Evolutionary conservation across 306 rosid genomes (phyloP).

Genomic region (Styphnolobium japonicum): DNA sequence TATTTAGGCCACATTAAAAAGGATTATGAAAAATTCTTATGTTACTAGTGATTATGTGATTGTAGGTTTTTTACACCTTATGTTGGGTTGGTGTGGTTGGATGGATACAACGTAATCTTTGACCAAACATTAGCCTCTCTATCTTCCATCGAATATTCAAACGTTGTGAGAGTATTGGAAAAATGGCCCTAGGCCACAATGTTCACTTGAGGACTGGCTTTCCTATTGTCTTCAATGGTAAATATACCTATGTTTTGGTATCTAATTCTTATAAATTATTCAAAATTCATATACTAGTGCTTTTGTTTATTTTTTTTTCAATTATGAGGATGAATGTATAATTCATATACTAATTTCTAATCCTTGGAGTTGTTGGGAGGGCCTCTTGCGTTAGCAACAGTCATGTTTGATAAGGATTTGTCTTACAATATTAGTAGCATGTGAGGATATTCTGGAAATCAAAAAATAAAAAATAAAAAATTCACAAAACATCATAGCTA

Average conservation of each 20-base stretch:
- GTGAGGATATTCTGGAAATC: no score
- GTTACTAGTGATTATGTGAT: background rate
- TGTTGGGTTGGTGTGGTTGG: background rate
- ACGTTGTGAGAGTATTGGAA: background rate
- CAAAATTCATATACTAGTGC: background rate
- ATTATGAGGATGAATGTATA: no score
- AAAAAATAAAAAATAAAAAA: no score
- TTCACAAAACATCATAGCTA: no score
- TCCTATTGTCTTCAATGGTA: background rate
- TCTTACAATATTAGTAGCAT: no score
- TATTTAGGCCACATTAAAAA: background rate
- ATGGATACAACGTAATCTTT: background rate
- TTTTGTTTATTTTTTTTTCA: no score
- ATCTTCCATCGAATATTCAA: background rate
- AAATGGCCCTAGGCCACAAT: background rate
- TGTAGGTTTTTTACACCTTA: background rate
- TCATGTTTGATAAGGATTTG: no score
- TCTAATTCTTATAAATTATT: background rate
- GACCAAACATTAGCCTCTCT: background rate
- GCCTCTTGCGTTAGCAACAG: no score
- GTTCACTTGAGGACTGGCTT: background rate
- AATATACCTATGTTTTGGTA: background rate
- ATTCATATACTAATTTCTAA: no score
- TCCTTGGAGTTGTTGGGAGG: no score
- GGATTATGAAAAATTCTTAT: no score